phyloP scores from a whole-genome alignment of 768 basidiomycete genomes.

The Amanita rubescens region DNA sequence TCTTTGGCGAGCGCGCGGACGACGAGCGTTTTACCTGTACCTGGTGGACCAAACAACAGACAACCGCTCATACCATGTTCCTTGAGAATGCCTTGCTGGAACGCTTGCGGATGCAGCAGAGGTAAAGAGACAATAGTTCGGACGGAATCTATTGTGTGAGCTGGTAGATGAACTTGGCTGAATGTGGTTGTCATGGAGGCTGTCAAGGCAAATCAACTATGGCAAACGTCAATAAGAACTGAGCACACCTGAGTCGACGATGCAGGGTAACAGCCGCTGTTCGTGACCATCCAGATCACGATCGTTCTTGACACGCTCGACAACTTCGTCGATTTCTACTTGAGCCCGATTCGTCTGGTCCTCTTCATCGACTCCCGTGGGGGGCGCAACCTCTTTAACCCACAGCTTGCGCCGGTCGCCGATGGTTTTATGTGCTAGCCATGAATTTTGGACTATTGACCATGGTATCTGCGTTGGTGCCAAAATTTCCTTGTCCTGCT shows the following conservation, averaged over 20 bases:
- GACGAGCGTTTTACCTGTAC: conserved; percentile 82
- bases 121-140: conserved; percentile 89
- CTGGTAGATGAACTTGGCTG: conserved; percentile 79
- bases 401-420: conserved; percentile 50
- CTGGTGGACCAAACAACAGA: conserved; percentile 88
- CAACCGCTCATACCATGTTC: conserved; percentile 90
- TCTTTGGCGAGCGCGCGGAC: conserved; percentile 90
- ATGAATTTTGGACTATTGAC: conserved; percentile 58
- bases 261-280: conserved; percentile 71
- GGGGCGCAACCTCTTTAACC: conserved; percentile 20
- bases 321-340: conserved; percentile 54
- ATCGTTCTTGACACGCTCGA: conserved; percentile 72
- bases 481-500: conserved; percentile 32
- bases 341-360: conserved; percentile 29
- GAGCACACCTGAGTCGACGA: conserved; percentile 69
- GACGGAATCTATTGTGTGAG: conserved; percentile 85
- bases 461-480: conserved; percentile 60
- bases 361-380: conserved; percentile 11
- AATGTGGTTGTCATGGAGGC: conserved; percentile 79
- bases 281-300: conserved; percentile 76
- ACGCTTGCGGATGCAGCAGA: conserved; percentile 79
- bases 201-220: conserved; percentile 20
- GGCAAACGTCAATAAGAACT: conserved; percentile 5
- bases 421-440: conserved; percentile 48
- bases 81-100: conserved; percentile 83